phyloP scores from a whole-genome alignment of 2,329 filamentous ascomycete genomes.

The Fusarium sp. region DNA sequence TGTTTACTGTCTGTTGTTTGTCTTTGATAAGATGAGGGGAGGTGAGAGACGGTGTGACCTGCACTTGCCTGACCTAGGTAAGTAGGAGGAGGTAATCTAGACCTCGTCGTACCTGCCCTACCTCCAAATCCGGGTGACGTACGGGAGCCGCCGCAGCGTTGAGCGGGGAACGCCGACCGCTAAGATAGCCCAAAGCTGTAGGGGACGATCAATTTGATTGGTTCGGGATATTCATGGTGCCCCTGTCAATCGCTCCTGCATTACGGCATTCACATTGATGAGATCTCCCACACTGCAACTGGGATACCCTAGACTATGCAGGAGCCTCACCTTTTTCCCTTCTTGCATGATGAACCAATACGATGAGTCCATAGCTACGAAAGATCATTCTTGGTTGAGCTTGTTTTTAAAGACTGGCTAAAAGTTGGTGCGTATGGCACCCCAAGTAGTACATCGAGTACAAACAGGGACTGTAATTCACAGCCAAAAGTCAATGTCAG shows the following conservation, averaged over 20 bases:
- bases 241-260: constrained; percentile 27
- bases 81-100: neutral
- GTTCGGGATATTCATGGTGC: constrained; percentile 5
- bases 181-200: constrained; percentile 33
- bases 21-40: constrained; percentile 19
- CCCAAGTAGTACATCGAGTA: neutral
- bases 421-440: neutral
- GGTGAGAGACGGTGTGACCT: constrained; percentile 33
- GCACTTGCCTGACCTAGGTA: constrained; percentile 28
- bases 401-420: neutral
- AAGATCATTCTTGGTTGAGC: neutral
- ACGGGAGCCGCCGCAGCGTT: constrained; percentile 38
- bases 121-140: constrained; percentile 26
- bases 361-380: too few relatives aligned
- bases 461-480: neutral
- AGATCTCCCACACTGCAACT: neutral
- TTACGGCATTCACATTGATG: constrained; percentile 1
- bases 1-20: neutral
- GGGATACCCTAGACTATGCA: constrained; percentile 20
- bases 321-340: neutral
- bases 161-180: constrained; percentile 39
- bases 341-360: neutral
- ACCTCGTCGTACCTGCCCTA: neutral
- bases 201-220: constrained; percentile 19
- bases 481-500: neutral